A percentile compares a stretch with the other conserved stretches of the same genome.
These are phyloP conservation scores for Discostella stelligera DNA, from an alignment of 352 stramenopile species.

Conservation along the genomic window DNA sequence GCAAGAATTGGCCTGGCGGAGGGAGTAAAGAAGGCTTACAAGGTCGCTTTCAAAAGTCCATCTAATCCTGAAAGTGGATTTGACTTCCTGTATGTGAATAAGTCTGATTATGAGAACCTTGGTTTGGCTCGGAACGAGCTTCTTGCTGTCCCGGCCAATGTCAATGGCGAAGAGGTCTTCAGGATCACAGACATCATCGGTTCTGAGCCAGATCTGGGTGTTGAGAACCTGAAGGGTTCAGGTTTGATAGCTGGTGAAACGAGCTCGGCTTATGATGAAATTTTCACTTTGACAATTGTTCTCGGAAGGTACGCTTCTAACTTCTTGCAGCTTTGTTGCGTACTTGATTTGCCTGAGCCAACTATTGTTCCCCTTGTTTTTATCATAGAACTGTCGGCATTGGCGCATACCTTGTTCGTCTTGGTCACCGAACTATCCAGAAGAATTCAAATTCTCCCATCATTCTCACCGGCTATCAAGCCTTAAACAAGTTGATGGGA, in stretches of 20 bases:
- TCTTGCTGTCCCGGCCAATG: conserved; percentile 56
- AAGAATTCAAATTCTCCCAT: conserved; percentile 96
- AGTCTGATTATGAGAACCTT: conserved; percentile 90
- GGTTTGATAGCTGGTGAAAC: conserved; percentile 99
- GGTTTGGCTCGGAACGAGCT: conserved; percentile 76
- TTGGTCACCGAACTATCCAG: conserved; percentile 99
- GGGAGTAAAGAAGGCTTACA: conserved; percentile 95
- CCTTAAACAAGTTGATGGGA: conserved; percentile 99
- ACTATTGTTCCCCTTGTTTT: conserved; percentile 4
- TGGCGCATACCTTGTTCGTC: conserved; percentile 98
- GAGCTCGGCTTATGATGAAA: conserved; percentile 95
- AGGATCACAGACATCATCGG: conserved; percentile 97
- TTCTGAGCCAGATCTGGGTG: conserved; percentile 95
- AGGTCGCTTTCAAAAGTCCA: conserved; percentile 96
- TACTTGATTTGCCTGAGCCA: neutral
- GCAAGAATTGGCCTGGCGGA: conserved; percentile 98
- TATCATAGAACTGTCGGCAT: conserved; percentile 93
- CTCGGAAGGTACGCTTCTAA: conserved; percentile 86
- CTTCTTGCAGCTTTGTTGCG: neutral
- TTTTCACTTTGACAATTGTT: conserved; percentile 99
- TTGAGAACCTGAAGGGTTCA: conserved; percentile 99
- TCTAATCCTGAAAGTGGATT: conserved; percentile 96
- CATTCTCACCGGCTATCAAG: conserved; percentile 99
- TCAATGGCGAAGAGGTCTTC: conserved; percentile 88
- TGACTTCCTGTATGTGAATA: conserved; percentile 96